These are phyloP conservation scores for Phytophthora kernoviae DNA, from an alignment of 352 stramenopile genomes.

Conservation along the genomic window DNA sequence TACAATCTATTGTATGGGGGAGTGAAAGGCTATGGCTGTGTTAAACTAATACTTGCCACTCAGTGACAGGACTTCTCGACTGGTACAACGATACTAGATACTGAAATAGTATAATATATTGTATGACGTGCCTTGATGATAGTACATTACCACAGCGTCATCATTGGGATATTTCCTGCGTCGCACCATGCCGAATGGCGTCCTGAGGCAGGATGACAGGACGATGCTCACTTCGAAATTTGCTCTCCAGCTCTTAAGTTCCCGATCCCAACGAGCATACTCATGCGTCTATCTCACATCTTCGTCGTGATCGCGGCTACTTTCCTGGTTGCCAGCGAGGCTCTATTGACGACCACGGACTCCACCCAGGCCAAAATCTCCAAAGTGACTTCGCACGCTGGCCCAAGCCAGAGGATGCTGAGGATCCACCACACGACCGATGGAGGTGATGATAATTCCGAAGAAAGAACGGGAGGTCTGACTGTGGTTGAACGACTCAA, in stretches of 20 bases:
- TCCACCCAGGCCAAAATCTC: constrained; percentile 8
- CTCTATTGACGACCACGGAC: neutral
- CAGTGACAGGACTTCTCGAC: too few species aligned
- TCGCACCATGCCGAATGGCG: too few species aligned
- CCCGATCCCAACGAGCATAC: neutral
- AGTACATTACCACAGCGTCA: too few species aligned
- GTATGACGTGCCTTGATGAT: too few species aligned
- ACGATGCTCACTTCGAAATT: neutral
- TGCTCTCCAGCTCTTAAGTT: neutral
- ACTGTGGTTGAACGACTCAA: too few species aligned
- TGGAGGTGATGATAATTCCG: constrained; percentile 1
- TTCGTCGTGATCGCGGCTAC: constrained; percentile 4
- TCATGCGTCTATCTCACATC: constrained; percentile 15
- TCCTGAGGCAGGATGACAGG: too few species aligned
- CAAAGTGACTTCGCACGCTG: neutral
- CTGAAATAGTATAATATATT: too few species aligned
- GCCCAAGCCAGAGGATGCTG: constrained; percentile 3
- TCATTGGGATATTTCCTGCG: too few species aligned
- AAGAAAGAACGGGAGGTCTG: neutral
- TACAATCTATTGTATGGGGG: too few species aligned
- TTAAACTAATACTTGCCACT: too few species aligned
- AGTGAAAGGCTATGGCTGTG: too few species aligned
- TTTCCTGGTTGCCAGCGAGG: constrained; percentile 9
- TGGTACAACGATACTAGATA: too few species aligned
- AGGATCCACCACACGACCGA: neutral